A percentile compares a stretch with the other conserved stretches of the same genome.
Evolutionary conservation across 2,329 filamentous ascomycete species (phyloP).

Genomic region (Gaeumannomyces sp.): DNA sequence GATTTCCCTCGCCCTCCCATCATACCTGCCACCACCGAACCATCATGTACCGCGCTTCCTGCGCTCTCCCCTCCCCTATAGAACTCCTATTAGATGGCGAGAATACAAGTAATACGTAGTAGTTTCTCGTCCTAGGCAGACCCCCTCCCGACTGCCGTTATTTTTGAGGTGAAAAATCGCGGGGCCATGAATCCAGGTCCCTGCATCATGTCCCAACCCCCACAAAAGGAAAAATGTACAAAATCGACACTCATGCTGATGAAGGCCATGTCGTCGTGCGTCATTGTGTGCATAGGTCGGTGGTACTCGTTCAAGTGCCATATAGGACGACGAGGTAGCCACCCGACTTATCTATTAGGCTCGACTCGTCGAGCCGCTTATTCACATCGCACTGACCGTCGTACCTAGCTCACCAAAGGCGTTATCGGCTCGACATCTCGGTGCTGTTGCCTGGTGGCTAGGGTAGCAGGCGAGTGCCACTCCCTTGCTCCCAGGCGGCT

Average conservation of each 20-base stretch:
- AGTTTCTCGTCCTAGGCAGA: not conserved
- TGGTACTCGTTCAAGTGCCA: not conserved
- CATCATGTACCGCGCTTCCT: not conserved
- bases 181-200: not conserved
- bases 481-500: not conserved
- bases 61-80: not conserved
- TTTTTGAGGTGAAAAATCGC: not conserved
- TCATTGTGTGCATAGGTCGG: not conserved
- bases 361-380: not conserved
- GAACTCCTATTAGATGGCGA: constrained; percentile 1
- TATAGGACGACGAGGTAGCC: not conserved
- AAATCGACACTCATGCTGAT: not conserved
- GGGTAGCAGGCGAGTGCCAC: not conserved
- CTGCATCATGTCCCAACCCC: not conserved
- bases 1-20: not conserved
- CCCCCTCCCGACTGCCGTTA: not conserved
- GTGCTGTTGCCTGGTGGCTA: not conserved
- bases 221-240: not conserved
- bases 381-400: not conserved
- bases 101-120: not conserved
- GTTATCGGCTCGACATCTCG: not conserved
- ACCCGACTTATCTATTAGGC: not conserved
- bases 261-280: not conserved
- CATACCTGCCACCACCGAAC: not conserved
- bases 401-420: not conserved